A percentile compares a stretch with the other conserved stretches of the same genome.
Evolutionary conservation across 2,329 filamentous ascomycete genomes (phyloP).

Genomic region (Macrophomina pseudophaseolina): DNA sequence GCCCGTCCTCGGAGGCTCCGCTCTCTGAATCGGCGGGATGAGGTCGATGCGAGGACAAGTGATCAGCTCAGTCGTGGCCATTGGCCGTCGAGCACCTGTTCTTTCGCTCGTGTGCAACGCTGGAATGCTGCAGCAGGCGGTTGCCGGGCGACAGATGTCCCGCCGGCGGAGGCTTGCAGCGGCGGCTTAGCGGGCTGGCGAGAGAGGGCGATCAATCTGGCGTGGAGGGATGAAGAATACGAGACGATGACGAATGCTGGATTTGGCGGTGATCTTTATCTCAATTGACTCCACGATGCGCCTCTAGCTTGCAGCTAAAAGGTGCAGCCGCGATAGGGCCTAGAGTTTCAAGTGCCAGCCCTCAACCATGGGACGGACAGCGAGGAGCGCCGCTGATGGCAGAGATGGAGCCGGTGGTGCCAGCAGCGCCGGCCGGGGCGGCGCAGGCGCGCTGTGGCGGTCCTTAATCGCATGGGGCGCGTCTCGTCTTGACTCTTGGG

Average conservation of each 20-base stretch:
- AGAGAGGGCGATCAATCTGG: neutral
- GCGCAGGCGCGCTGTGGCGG: neutral
- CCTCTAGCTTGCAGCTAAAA: neutral
- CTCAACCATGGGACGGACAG: no score
- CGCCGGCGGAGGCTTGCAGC: neutral
- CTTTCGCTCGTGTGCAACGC: neutral
- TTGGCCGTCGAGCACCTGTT: neutral
- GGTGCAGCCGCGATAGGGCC: neutral
- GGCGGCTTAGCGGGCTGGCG: neutral
- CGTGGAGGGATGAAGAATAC: neutral
- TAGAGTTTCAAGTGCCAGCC: neutral
- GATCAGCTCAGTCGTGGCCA: neutral
- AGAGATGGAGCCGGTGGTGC: neutral
- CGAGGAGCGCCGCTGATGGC: neutral
- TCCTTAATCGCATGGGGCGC: neutral
- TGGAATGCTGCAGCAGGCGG: neutral
- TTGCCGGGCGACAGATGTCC: no score
- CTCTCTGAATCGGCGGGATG: neutral
- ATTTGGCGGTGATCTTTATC: constrained; percentile 7
- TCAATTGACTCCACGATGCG: neutral
- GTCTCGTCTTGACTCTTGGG: constrained; percentile 1
- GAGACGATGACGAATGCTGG: constrained; percentile 1
- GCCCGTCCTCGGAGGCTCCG: neutral
- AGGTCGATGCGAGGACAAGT: neutral
- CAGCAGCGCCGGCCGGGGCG: neutral